Percentiles rank a stretch among this genome's conserved stretches.
Evolutionary conservation across 2,329 filamentous ascomycete genomes (phyloP).

Genomic region (Daldinia sp.): DNA sequence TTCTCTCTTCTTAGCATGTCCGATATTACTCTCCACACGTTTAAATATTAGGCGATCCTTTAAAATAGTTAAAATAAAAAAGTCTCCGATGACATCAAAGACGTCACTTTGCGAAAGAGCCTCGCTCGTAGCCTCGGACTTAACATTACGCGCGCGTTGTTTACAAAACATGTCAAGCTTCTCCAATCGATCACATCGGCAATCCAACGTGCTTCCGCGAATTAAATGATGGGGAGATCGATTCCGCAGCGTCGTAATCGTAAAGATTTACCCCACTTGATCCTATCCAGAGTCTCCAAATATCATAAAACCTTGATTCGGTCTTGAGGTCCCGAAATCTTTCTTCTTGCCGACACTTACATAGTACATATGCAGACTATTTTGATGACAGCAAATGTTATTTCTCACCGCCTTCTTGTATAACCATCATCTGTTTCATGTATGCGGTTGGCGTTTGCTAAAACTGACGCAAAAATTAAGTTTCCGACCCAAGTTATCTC

Average conservation of each 20-base stretch:
- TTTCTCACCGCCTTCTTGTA: conserved; percentile 35
- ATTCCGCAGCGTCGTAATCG: conserved; percentile 36
- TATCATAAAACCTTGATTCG: conserved; percentile 31
- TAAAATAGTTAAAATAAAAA: neutral
- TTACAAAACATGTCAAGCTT: conserved; percentile 6
- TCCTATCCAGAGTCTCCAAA: conserved; percentile 23
- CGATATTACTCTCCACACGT: conserved; percentile 28
- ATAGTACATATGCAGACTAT: conserved; percentile 28
- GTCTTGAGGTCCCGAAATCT: conserved; percentile 29
- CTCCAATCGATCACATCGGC: conserved; percentile 12
- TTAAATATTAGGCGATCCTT: conserved; percentile 14
- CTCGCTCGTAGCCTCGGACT: conserved; percentile 3
- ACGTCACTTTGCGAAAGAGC: conserved; percentile 22
- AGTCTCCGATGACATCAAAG: conserved; percentile 17
- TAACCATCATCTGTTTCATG: conserved; percentile 29
- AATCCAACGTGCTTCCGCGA: conserved; percentile 23
- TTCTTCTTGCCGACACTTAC: conserved; percentile 30
- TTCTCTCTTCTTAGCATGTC: conserved; percentile 29
- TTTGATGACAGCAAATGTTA: conserved; percentile 10
- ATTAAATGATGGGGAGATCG: conserved; percentile 24
- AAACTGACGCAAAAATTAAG: conserved; percentile 32
- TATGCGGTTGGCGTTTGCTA: conserved; percentile 32
- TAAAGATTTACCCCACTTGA: conserved; percentile 30
- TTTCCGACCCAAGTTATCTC: conserved; percentile 14
- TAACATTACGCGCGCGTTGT: conserved; percentile 22